Conservation (phyloP, 768 basidiomycete species). For the Calocera viscosa region DNA sequence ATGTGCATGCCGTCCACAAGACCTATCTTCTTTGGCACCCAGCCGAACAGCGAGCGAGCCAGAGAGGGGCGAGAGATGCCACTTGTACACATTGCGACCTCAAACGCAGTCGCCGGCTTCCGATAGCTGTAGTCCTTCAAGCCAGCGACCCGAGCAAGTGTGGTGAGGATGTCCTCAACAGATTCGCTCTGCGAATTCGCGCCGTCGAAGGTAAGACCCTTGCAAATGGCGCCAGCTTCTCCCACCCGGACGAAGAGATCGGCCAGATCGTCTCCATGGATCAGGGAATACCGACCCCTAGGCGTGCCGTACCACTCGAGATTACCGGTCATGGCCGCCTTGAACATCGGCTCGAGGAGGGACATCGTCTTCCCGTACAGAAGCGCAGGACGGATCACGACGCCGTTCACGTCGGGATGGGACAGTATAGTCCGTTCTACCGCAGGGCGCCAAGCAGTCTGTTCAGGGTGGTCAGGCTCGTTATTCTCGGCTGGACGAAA, state of each 20-base stretch:
- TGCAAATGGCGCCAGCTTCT: constrained; percentile 30
- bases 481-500: not conserved
- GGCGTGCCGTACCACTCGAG: constrained; percentile 28
- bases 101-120: constrained; percentile 23
- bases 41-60: constrained; percentile 17
- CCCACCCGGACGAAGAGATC: constrained; percentile 33
- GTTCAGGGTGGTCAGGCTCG: constrained; percentile 15
- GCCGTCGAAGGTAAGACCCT: constrained; percentile 34
- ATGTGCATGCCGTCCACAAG: constrained; percentile 34
- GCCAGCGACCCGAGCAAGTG: constrained; percentile 31
- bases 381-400: constrained; percentile 35
- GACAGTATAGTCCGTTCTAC: constrained; percentile 27
- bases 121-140: constrained; percentile 28
- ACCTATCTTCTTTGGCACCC: constrained; percentile 18
- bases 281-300: constrained; percentile 26
- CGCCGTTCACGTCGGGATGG: constrained; percentile 29
- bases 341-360: constrained; percentile 27
- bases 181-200: constrained; percentile 33
- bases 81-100: not conserved
- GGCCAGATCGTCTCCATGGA: constrained; percentile 38
- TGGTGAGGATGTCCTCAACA: constrained; percentile 31
- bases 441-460: constrained; percentile 27
- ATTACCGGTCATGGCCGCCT: constrained; percentile 24
- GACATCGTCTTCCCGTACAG: constrained; percentile 35
- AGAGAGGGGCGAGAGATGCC: constrained; percentile 18